Percentiles rank a stretch among this genome's conserved stretches.
These are phyloP conservation scores for Ampelomyces quisqualis DNA, from an alignment of 2,329 filamentous ascomycete species.

Conservation along the genomic window DNA sequence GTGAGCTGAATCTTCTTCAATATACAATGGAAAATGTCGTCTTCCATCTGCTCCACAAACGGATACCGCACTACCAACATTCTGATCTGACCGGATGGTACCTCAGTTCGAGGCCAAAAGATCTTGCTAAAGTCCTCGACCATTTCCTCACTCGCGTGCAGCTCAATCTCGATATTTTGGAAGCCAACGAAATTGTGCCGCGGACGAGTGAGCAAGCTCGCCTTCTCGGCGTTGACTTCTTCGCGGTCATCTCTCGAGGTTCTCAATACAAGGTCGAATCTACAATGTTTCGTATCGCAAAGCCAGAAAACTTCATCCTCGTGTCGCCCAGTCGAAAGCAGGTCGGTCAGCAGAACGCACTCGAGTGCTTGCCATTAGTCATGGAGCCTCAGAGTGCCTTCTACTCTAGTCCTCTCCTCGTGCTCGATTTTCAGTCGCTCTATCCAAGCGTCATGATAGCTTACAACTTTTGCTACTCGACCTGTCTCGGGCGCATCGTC, in stretches of 20 bases:
- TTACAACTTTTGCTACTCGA: constrained; percentile 99
- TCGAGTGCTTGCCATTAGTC: constrained; percentile 90
- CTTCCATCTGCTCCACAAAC: constrained; percentile 83
- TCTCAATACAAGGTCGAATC: constrained; percentile 99
- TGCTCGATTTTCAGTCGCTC: constrained; percentile 92
- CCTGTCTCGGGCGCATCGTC: constrained; percentile 81
- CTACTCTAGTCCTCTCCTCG: constrained; percentile 84
- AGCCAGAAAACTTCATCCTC: constrained; percentile 90
- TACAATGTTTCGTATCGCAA: constrained; percentile 97
- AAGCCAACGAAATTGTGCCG: constrained; percentile 83
- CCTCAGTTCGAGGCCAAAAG: constrained; percentile 63
- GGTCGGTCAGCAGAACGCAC: constrained; percentile 87
- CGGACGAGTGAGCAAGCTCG: constrained; percentile 93
- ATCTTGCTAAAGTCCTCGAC: constrained; percentile 72
- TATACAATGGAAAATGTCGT: constrained; percentile 96
- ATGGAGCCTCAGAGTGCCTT: constrained; percentile 98
- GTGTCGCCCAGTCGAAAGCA: constrained; percentile 89
- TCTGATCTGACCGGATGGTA: constrained; percentile 82
- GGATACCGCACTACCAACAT: constrained; percentile 85
- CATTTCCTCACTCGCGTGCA: constrained; percentile 76
- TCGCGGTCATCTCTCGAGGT: constrained; percentile 89
- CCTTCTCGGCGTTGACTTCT: constrained; percentile 91
- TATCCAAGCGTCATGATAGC: constrained; percentile 99
- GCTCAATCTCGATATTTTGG: constrained; percentile 86
- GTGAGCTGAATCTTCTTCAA: constrained; percentile 86